Evolutionary conservation across 2,329 filamentous ascomycete species (phyloP).

Genomic region (Colletotrichum lindemuthianum): DNA sequence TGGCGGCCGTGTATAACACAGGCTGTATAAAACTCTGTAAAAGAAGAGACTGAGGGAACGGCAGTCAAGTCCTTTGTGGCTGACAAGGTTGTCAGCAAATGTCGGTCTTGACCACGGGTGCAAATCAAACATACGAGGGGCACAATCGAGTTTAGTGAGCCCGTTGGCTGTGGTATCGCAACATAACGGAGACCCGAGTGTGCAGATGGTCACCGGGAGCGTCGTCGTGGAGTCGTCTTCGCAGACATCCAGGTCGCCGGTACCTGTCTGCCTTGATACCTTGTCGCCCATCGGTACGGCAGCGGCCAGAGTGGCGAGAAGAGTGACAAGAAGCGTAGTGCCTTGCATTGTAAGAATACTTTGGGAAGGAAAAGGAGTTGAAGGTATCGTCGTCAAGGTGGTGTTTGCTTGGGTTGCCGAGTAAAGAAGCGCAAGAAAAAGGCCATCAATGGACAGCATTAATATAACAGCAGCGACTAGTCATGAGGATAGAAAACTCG

Average conservation of each 20-base stretch:
- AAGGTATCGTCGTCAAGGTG: constrained; percentile 8
- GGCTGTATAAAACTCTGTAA: neutral
- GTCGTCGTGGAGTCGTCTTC: neutral
- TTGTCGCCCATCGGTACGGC: constrained; percentile 7
- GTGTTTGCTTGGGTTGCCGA: too few species aligned
- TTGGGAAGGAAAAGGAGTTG: neutral
- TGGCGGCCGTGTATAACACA: neutral
- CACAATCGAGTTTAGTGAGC: neutral
- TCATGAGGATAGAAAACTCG: too few species aligned
- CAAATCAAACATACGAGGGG: neutral
- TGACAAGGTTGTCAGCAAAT: neutral
- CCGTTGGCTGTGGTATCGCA: neutral
- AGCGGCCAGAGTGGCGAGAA: constrained; percentile 6
- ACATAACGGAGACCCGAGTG: neutral
- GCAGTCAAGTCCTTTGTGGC: neutral
- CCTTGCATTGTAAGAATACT: constrained; percentile 21
- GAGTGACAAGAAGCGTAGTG: neutral
- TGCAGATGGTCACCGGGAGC: neutral
- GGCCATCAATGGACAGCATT: too few species aligned
- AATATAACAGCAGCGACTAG: too few species aligned
- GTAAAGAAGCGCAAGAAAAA: too few species aligned
- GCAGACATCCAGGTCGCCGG: neutral
- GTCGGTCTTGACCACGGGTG: too few species aligned
- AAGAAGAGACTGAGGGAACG: neutral
- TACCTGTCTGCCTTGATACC: neutral